Evolutionary conservation across 2,329 filamentous ascomycete genomes (phyloP).

Genomic region (Blastomyces silverae): DNA sequence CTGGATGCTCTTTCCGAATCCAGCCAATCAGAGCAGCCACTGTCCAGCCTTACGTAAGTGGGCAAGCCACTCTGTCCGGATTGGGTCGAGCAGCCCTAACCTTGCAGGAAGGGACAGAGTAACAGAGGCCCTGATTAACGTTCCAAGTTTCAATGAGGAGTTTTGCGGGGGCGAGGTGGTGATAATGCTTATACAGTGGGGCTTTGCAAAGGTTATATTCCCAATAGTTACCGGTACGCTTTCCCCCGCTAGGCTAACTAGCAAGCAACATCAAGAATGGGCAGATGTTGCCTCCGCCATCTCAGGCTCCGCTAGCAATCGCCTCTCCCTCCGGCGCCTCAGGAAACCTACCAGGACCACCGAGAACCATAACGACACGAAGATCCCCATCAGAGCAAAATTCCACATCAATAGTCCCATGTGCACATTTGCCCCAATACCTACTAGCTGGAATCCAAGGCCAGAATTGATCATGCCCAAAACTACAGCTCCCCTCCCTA

Average conservation of each 20-base stretch:
- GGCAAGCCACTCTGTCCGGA: neutral
- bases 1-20: neutral
- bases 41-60: too few species aligned
- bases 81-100: too few species aligned
- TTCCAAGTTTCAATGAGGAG: neutral
- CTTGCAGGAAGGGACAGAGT: too few species aligned
- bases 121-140: neutral
- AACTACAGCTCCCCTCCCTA: constrained; percentile 6
- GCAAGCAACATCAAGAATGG: neutral
- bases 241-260: neutral
- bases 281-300: neutral
- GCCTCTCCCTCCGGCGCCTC: neutral
- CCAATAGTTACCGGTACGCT: neutral
- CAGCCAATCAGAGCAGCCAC: neutral
- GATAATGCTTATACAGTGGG: neutral
- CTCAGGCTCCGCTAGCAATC: neutral
- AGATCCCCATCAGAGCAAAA: neutral
- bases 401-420: neutral
- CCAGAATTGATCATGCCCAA: constrained; percentile 5
- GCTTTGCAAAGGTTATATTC: neutral
- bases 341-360: neutral
- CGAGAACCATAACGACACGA: neutral
- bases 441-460: constrained; percentile 7
- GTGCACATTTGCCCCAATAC: neutral
- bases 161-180: too few species aligned